Percentiles rank a stretch among this genome's conserved stretches.
Conservation (phyloP, 2,329 filamentous ascomycete genomes). For the Curvularia spicifera region DNA sequence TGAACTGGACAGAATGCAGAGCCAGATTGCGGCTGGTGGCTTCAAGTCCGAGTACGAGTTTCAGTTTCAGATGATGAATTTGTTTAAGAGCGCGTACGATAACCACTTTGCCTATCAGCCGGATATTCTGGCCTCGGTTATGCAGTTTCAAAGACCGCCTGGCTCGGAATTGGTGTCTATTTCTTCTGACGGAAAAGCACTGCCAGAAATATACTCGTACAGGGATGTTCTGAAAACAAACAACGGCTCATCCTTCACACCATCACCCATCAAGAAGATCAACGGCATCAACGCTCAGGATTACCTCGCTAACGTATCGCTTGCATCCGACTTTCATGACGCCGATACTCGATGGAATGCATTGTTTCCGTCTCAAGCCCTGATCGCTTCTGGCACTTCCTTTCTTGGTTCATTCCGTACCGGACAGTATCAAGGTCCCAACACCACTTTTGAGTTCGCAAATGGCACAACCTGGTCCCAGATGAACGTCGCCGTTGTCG, state of each 20-base stretch:
- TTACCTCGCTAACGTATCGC: slow-evolving; percentile 44
- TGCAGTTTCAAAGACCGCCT: slow-evolving; percentile 46
- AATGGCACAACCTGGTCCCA: slow-evolving; percentile 45
- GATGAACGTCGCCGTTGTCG: slow-evolving; percentile 42
- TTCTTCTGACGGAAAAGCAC: slow-evolving; percentile 44
- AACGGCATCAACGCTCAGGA: slow-evolving; percentile 45
- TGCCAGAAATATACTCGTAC: slow-evolving; percentile 49
- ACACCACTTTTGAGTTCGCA: slow-evolving; percentile 45
- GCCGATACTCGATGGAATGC: slow-evolving; percentile 52
- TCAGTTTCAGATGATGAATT: slow-evolving; percentile 44
- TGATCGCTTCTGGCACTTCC: slow-evolving; percentile 36
- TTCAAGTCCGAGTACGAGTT: slow-evolving; percentile 53
- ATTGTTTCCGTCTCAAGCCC: slow-evolving; percentile 46
- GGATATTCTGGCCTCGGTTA: slow-evolving; percentile 47
- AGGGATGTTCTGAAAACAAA: slow-evolving; percentile 39
- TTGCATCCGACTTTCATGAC: slow-evolving; percentile 46
- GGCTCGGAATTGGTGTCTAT: slow-evolving; percentile 44
- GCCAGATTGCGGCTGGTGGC: slow-evolving; percentile 33
- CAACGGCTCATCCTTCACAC: slow-evolving; percentile 37
- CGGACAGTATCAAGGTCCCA: slow-evolving; percentile 42
- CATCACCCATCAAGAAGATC: slow-evolving; percentile 48
- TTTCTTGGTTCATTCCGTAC: slow-evolving; percentile 42
- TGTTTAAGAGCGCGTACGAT: slow-evolving; percentile 50
- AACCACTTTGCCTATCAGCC: slow-evolving; percentile 51
- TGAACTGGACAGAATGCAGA: slow-evolving; percentile 45